Percentiles rank a stretch among this genome's conserved stretches.
Conservation (phyloP, 345 rosid genomes). For the Schrenkiella parvula region DNA sequence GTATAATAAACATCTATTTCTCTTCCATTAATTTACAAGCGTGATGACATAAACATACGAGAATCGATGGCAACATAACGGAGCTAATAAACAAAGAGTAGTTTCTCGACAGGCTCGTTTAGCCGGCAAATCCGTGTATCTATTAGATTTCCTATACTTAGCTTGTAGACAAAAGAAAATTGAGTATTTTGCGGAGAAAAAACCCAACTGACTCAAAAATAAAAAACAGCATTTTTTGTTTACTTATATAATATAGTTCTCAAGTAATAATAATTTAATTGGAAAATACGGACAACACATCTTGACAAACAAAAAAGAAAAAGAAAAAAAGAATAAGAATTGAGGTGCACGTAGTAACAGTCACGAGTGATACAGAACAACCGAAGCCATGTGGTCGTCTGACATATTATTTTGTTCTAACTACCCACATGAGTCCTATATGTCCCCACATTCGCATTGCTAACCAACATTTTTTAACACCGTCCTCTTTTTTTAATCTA, state of each 20-base stretch:
- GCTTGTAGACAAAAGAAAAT: slow-evolving; percentile 13
- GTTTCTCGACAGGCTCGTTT: not conserved
- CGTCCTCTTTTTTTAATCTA: not conserved
- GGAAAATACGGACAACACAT: not conserved
- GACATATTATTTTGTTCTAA: slow-evolving; percentile 22
- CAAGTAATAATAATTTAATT: not conserved
- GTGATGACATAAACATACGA: not conserved
- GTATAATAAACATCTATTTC: not conserved
- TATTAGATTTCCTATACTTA: not conserved
- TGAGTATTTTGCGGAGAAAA: not conserved
- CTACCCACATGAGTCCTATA: slow-evolving; percentile 27
- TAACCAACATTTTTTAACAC: not conserved
- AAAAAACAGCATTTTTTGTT: not conserved
- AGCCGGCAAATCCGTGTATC: not conserved
- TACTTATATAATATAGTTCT: not conserved
- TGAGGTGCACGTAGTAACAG: slow-evolving; percentile 32
- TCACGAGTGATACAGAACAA: slow-evolving; percentile 32
- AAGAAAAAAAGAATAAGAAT: not conserved
- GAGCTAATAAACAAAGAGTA: not conserved
- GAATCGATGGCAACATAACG: not conserved
- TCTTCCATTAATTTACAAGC: not conserved
- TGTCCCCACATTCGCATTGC: not conserved
- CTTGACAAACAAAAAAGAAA: slow-evolving; percentile 8
- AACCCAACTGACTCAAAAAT: not conserved
- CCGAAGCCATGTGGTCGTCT: slow-evolving; percentile 33